A percentile compares a stretch with the other conserved stretches of the same genome.
phyloP scores from a whole-genome alignment of 2,329 filamentous ascomycete species.

The Fusarium acutatum region DNA sequence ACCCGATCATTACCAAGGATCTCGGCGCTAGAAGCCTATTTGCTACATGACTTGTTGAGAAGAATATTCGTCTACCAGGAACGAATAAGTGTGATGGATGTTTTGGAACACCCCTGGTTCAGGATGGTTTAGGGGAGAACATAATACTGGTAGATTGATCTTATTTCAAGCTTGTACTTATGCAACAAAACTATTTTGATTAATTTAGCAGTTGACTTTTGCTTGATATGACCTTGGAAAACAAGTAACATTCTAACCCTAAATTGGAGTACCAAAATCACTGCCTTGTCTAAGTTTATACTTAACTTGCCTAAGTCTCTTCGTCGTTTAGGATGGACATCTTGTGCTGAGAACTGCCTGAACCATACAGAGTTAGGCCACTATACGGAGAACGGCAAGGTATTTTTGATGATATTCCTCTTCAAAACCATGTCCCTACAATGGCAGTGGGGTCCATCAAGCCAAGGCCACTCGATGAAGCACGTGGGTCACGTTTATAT shows the following conservation, averaged over 20 bases:
- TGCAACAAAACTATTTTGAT: no score
- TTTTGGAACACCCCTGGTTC: not conserved
- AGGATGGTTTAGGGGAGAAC: no score
- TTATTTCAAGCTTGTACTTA: not conserved
- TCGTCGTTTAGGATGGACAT: not conserved
- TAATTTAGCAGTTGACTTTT: not conserved
- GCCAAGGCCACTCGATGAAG: not conserved
- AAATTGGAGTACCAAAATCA: no score
- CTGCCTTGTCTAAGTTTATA: not conserved
- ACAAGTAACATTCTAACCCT: not conserved
- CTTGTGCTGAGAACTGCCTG: not conserved
- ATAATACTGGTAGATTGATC: not conserved
- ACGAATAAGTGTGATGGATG: not conserved
- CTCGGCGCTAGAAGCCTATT: fast-evolving
- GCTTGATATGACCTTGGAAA: not conserved
- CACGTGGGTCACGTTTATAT: not conserved
- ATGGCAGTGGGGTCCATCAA: not conserved
- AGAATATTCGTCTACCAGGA: not conserved
- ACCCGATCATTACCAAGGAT: not conserved
- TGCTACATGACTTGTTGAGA: not conserved
- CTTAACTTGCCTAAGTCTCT: not conserved
- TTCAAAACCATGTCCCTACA: not conserved
- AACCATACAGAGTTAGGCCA: no score
- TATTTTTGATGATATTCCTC: no score
- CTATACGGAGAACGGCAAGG: not conserved